Conservation (phyloP, 2,329 filamentous ascomycete species). For the Trichoderma sp. region DNA sequence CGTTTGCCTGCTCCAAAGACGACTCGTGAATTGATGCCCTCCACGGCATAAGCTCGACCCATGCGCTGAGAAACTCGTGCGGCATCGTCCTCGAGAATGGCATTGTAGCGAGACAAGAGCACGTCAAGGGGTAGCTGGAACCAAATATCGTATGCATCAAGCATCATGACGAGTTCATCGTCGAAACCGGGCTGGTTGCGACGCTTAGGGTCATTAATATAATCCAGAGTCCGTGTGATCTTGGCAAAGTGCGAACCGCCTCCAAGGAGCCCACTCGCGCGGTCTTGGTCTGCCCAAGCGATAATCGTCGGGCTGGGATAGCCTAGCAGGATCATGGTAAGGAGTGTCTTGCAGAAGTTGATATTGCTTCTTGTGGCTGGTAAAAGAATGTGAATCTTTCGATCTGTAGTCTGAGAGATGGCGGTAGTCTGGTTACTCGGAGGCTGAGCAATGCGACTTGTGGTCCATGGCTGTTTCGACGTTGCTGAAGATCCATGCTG, state of each 20-base stretch:
- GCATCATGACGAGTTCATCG: slow-evolving; percentile 31
- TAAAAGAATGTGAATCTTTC: slow-evolving; percentile 29
- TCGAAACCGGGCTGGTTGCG: slow-evolving; percentile 26
- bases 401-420: not conserved
- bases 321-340: slow-evolving; percentile 29
- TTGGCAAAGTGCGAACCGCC: slow-evolving; percentile 33
- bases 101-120: slow-evolving; percentile 29
- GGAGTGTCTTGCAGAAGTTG: slow-evolving; percentile 34
- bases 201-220: slow-evolving; percentile 27
- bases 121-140: slow-evolving; percentile 33
- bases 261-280: slow-evolving; percentile 23
- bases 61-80: slow-evolving; percentile 26
- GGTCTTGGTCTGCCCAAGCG: slow-evolving; percentile 28
- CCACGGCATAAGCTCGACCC: slow-evolving; percentile 26
- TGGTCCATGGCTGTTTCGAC: not conserved
- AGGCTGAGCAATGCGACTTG: not conserved
- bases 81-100: slow-evolving; percentile 27
- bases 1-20: slow-evolving; percentile 32
- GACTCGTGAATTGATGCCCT: slow-evolving; percentile 27
- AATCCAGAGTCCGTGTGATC: slow-evolving; percentile 29
- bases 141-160: slow-evolving; percentile 36
- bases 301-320: slow-evolving; percentile 32
- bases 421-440: not conserved
- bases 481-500: not conserved
- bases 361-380: slow-evolving; percentile 28